Base-by-base conservation (phyloP, 345 rosid species). In the Pistacia vera region DNA sequence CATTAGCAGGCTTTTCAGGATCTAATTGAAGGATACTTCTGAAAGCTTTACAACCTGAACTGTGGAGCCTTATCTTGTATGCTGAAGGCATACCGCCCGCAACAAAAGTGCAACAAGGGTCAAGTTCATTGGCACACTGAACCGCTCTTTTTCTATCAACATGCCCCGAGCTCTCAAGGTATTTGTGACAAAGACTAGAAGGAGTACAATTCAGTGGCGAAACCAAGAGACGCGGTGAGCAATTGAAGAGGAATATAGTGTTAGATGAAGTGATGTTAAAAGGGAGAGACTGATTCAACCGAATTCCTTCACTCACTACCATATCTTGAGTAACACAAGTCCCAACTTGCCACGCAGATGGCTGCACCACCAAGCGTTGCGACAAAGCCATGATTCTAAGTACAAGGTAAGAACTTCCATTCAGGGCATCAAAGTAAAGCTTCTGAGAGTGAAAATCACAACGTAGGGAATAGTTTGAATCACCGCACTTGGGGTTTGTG, bases 61-160 rank as follows among this genome's bases (percentile, higher is more conserved):
- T 80, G 70, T 90, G 94, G 68, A 90, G 90, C 81, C 90, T 60
- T 6, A 88, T 88, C 84, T 83, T 88, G 72, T 86, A 90, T 0
- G 94, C 90, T 0, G 91, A 88, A 60, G 94, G 94, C 89, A 81
- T 83, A 65, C 94, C 94, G 6, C 94, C 94, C 0, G 88, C 85
- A 5, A 84, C 63, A 28, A 90, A 90, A 8, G 89, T 86, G 85
- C 90, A 88, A 65, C 91, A 90, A 1, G 85, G 90, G 30, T 79
- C 61, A 11, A 83, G 66, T 25, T 72, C 81, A 28, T 81, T 56
- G 1, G 90, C 81, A 69, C 94, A 90, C 48, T 84, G 70, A 44
- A 67, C 57, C 3, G 88, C 82, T 73, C 86, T 79, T 4, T 77
- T 70, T 18, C 44, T 66, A 20, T 83, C 86, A 8, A 88, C 79